Percentiles rank a stretch among this genome's conserved stretches.
These are phyloP conservation scores for Solanum sejunctum DNA, from an alignment of 257 asterid species.

Conservation along the genomic window DNA sequence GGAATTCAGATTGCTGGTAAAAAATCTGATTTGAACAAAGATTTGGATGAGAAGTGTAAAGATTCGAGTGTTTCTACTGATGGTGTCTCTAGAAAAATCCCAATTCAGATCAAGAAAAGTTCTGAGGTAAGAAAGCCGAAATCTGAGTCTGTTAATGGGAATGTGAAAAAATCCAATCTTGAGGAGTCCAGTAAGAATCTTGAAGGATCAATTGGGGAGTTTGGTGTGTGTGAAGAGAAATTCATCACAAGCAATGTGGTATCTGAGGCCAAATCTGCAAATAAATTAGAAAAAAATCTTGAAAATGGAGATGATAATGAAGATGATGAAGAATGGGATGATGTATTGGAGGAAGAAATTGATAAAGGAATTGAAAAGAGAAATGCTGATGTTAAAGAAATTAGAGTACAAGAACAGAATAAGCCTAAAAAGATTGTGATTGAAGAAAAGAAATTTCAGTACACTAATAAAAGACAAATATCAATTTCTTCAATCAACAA, in stretches of 20 bases:
- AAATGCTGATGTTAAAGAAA: conserved; percentile 30
- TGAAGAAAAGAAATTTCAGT: conserved; percentile 29
- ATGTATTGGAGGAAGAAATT: conserved; percentile 12
- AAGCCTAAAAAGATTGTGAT: conserved; percentile 22
- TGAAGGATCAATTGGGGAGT: conserved; percentile 9
- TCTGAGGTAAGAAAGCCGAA: conserved; percentile 2
- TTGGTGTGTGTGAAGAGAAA: conserved; percentile 45
- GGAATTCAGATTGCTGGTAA: conserved; percentile 29
- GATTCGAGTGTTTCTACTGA: conserved; percentile 8
- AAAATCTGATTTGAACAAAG: conserved; percentile 41
- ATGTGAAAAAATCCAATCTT: neutral
- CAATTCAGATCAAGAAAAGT: neutral
- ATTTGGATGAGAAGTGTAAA: conserved; percentile 14
- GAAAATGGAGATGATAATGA: conserved; percentile 9
- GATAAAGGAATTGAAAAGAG: conserved; percentile 23
- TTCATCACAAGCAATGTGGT: conserved; percentile 26
- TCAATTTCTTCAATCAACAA: conserved; percentile 30
- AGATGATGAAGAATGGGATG: conserved; percentile 11
- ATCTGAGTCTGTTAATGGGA: conserved; percentile 7
- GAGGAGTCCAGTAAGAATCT: conserved; percentile 1
- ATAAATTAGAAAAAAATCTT: conserved; percentile 2
- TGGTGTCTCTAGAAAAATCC: neutral
- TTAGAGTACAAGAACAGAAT: conserved; percentile 4
- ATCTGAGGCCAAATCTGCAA: conserved; percentile 10
- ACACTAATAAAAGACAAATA: conserved; percentile 15